Evolutionary conservation across 495 filamentous ascomycete species (phyloP), one percentile per base, ranked within the genome.

Genomic region (Hypoxylon lenormandii): DNA sequence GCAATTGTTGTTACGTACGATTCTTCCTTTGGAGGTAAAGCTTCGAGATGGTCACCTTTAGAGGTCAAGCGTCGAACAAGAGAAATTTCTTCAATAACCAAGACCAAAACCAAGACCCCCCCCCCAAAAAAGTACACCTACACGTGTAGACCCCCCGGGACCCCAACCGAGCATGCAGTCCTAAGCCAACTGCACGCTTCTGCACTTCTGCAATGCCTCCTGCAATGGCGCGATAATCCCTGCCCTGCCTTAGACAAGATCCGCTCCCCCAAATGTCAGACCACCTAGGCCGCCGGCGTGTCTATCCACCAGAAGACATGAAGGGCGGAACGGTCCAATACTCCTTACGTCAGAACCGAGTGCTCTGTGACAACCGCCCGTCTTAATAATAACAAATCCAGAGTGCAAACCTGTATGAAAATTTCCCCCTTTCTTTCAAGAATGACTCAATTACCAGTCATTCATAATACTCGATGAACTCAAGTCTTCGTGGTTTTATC

Each of bases 1-100:
- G 19, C 33, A 42, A 43, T 26, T 51, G 28, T 15, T 57, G 36
- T 70, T 64, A 66, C 67, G 67, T 70, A 66, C 56, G 42, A 49
- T 38, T 51, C 46, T 50, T 58, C 68, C 68, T 62, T 66, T 71
- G 52, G 62, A 62, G 68, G 68, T 71, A 71, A 71, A 26, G 67
- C 46, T 18, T 70, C 60, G 60, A 62, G 22, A 16, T 71, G 60
- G 55, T 70, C 67, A 64, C 67, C 67, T 65, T 70, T 70, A 65
- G 67, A 70, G 66, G 66, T 54, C 42, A 70, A 64, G 67, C 60
- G 59, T n/a, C 26, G 4, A 45, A 1, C 26, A 26, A 26, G 38
- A 22, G 15, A 23, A n/a, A 26, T 46, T 48, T 33, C n/a, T 26
- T 26, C 23, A 26, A 2, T 26, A n/a, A n/a, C n/a, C n/a, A n/a